These are phyloP conservation scores for Fusarium odoratissimum DNA, from an alignment of 2,329 filamentous ascomycete genomes.

Conservation along the genomic window DNA sequence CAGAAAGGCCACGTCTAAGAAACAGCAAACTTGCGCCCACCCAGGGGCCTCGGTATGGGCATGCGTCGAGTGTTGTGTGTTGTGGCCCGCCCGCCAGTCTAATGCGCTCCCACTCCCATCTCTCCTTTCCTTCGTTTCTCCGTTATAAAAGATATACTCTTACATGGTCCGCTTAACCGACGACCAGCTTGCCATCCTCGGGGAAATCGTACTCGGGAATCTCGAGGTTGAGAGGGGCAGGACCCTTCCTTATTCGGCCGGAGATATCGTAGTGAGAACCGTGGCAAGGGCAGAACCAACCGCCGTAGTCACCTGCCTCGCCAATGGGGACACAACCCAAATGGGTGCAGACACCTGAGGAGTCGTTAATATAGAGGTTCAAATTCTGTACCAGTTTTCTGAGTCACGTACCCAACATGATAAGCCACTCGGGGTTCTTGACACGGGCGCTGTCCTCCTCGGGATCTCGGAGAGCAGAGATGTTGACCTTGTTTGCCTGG, in stretches of 20 bases:
- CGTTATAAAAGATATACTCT: constrained; percentile 39
- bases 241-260: constrained; percentile 96
- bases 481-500: constrained; percentile 89
- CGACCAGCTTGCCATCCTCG: constrained; percentile 86
- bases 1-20: constrained; percentile 51
- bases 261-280: constrained; percentile 99
- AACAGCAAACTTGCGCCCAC: constrained; percentile 47
- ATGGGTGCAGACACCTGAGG: constrained; percentile 94
- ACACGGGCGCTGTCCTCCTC: constrained; percentile 92
- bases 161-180: constrained; percentile 76
- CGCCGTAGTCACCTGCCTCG: constrained; percentile 96
- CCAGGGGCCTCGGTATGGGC: constrained; percentile 34
- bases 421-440: constrained; percentile 97
- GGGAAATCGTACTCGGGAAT: constrained; percentile 93
- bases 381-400: not conserved
- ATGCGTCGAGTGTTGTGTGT: constrained; percentile 15
- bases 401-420: constrained; percentile 85
- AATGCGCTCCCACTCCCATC: constrained; percentile 29
- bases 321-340: constrained; percentile 99
- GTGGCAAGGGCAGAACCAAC: constrained; percentile 99
- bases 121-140: constrained; percentile 17
- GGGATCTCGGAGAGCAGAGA: constrained; percentile 88
- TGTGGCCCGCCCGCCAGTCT: constrained; percentile 40
- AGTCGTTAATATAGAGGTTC: constrained; percentile 23
- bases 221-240: constrained; percentile 97